phyloP scores from a whole-genome alignment of 768 basidiomycete species.

The Kondoa malvinella region DNA sequence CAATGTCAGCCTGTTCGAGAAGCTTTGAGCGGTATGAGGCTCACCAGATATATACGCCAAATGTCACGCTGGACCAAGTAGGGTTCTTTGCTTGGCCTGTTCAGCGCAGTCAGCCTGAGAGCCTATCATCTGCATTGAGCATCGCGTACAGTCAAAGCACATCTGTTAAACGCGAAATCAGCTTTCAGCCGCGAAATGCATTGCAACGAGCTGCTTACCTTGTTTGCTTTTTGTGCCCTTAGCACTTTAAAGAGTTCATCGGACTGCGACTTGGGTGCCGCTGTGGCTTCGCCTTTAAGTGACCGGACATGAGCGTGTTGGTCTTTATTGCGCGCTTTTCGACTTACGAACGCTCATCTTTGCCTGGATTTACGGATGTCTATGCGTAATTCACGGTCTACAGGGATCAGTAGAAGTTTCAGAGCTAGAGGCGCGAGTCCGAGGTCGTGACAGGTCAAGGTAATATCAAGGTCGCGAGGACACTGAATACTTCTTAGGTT shows the following conservation, averaged over 20 bases:
- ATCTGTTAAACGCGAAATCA: slow-evolving; percentile 35
- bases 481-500: too few species aligned
- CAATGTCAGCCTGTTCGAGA: neutral
- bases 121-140: neutral
- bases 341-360: too few species aligned
- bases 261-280: slow-evolving; percentile 53
- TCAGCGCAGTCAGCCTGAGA: neutral
- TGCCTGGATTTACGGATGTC: too few species aligned
- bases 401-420: too few species aligned
- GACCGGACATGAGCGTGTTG: too few species aligned
- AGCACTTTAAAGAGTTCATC: slow-evolving; percentile 69
- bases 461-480: too few species aligned
- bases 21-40: neutral
- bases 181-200: neutral
- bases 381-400: too few species aligned
- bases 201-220: slow-evolving; percentile 35
- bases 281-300: slow-evolving; percentile 31
- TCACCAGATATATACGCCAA: slow-evolving; percentile 80
- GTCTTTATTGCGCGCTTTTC: too few species aligned
- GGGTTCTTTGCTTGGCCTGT: slow-evolving; percentile 60
- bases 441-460: too few species aligned
- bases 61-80: slow-evolving; percentile 93
- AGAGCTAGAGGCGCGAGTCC: too few species aligned
- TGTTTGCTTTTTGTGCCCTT: slow-evolving; percentile 73
- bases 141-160: slow-evolving; percentile 71